Base-by-base conservation (phyloP, 257 asterid species). In the Ehretia macrophylla region DNA sequence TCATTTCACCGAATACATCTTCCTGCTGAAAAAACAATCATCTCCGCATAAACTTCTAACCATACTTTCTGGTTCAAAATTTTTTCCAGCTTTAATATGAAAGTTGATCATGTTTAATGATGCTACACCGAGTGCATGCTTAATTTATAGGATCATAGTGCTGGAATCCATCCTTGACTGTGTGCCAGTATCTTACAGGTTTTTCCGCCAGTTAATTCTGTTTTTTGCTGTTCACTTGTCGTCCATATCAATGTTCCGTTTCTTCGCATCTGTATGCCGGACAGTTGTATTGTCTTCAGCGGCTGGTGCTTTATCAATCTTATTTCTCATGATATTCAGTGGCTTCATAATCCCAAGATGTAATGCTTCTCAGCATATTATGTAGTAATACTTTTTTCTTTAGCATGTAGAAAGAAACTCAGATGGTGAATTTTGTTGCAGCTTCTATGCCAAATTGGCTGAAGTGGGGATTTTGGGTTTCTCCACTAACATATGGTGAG, bases 401-500 rank as follows among this genome's bases (percentile, higher is more conserved):
- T 18, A 55, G 12, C 21, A 27, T 52, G 12, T 35, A 47, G 48
- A 46, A 46, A 14, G 45, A 58, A 44, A 27, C 44, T 44, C 61
- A 58, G 46, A 17, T 8, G 21, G 17, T 51, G 35, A n/a, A n/a
- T n/a, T 58, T 74, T 54, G 20, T 65, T 77, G 77, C 92, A 86
- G 95, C 84, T 53, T 77, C 85, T 54, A 81, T 83, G 85, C 95
- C 92, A 37, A 58, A 10, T 69, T 86, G 87, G 95, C 71, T 86
- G 57, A 68, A 67, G 66, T 86, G 95, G 92, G 87, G 73, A 44
- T 81, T 81, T 70, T 86, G 95, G 95, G 51, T 79, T 62, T 81
- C 86, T 62, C 95, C 95, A 3, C 11, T 79, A 61, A 72, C 95
- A 16, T 86, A 86, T 61, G 95, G 92, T 44, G 86, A 81, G 82